These are phyloP conservation scores for Conticribra guillardii DNA, from an alignment of 108 stramenopile species.

Conservation along the genomic window DNA sequence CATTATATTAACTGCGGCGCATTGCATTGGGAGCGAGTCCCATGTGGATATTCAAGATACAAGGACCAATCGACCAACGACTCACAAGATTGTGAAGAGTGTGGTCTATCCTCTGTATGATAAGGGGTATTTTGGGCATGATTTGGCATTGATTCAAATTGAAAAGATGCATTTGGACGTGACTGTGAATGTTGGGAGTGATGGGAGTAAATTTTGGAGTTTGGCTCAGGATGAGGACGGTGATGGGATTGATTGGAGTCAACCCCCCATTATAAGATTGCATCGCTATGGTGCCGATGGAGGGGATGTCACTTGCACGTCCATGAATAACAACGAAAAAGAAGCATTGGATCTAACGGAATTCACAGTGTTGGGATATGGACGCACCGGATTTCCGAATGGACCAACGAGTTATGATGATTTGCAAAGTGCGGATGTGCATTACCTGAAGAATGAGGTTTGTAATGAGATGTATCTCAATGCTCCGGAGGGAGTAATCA, in stretches of 20 bases:
- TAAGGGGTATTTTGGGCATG: slow-evolving; percentile 3
- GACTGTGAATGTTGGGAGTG: not conserved
- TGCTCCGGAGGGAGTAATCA: not conserved
- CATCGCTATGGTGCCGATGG: slow-evolving; percentile 17
- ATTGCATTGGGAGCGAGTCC: slow-evolving; percentile 16
- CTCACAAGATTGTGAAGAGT: slow-evolving; percentile 5
- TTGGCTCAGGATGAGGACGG: slow-evolving; percentile 14
- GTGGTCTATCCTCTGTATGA: slow-evolving; percentile 43
- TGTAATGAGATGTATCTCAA: slow-evolving; percentile 15
- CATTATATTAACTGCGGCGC: slow-evolving; percentile 28
- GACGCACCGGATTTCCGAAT: slow-evolving; percentile 3
- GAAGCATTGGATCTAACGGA: slow-evolving; percentile 10
- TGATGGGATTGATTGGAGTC: not conserved
- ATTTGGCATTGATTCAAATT: slow-evolving; percentile 19
- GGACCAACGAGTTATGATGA: slow-evolving; percentile 7
- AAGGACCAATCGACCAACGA: not conserved
- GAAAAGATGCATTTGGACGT: slow-evolving; percentile 12
- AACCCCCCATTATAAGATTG: slow-evolving; percentile 33
- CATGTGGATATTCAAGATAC: slow-evolving; percentile 16
- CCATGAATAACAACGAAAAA: slow-evolving; percentile 2
- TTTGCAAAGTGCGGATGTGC: slow-evolving; percentile 15
- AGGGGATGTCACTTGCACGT: not conserved
- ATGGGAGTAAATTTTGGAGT: slow-evolving; percentile 6
- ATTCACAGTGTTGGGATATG: slow-evolving; percentile 28
- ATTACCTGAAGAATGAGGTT: slow-evolving; percentile 18